Conservation (phyloP, 108 stramenopile genomes). For the Poteriospumella lacustris region DNA sequence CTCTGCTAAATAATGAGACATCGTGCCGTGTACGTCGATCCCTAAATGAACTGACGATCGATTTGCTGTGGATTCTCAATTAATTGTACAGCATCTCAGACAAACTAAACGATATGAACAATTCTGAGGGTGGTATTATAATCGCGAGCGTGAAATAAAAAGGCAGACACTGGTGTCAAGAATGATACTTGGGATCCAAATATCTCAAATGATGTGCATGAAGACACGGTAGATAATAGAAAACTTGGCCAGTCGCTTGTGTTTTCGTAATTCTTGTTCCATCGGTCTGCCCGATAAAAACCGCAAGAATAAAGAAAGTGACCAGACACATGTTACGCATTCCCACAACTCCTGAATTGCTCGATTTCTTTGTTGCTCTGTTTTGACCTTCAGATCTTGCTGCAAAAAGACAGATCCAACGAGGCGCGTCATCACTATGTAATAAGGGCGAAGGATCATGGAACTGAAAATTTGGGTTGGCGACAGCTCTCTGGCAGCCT, state of each 20-base stretch:
- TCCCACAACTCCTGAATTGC: constrained; percentile 23
- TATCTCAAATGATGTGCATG: constrained; percentile 6
- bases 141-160: no score
- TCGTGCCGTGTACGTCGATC: no score
- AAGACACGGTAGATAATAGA: constrained; percentile 14
- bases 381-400: background rate
- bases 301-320: constrained; percentile 14
- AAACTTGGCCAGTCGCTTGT: background rate
- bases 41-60: no score
- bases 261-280: background rate
- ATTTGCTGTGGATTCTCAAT: no score
- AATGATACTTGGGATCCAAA: no score
- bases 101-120: no score
- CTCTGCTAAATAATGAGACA: no score
- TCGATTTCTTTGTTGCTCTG: no score
- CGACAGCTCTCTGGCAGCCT: background rate
- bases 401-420: background rate
- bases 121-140: no score
- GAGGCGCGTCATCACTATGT: background rate
- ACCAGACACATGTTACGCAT: constrained; percentile 19
- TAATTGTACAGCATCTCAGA: no score
- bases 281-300: background rate
- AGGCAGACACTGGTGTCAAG: no score
- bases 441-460: background rate
- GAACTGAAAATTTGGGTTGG: background rate